phyloP scores from a whole-genome alignment of 2,329 filamentous ascomycete species.

The Penicillium sp. region DNA sequence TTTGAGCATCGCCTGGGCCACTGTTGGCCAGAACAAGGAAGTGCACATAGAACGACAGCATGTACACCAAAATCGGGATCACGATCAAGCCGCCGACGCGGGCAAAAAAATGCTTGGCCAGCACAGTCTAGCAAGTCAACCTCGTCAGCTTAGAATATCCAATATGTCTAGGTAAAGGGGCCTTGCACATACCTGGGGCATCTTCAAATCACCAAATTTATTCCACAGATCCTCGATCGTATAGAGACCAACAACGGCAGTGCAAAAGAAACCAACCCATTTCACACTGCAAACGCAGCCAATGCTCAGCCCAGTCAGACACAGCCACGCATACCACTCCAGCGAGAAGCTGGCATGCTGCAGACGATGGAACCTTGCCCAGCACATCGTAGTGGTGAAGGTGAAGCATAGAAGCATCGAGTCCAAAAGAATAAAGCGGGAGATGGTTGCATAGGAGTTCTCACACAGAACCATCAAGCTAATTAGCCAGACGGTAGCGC shows the following conservation, averaged over 20 bases:
- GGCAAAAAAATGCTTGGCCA: conserved; percentile 71
- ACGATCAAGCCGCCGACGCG: conserved; percentile 82
- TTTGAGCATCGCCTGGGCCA: conserved; percentile 96
- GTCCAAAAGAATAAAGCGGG: conserved; percentile 93
- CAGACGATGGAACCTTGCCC: conserved; percentile 90
- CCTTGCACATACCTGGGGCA: conserved; percentile 71
- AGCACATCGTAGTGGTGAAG: conserved; percentile 95
- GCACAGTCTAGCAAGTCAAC: conserved; percentile 48
- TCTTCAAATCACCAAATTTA: conserved; percentile 91
- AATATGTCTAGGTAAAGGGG: background rate
- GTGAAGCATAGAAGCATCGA: conserved; percentile 99
- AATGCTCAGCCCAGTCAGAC: conserved; percentile 89
- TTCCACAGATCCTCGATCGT: conserved; percentile 95
- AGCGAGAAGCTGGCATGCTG: conserved; percentile 78
- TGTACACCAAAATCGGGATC: conserved; percentile 83
- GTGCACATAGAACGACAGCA: conserved; percentile 91
- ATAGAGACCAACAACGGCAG: conserved; percentile 89
- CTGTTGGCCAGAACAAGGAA: conserved; percentile 90
- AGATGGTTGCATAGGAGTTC: conserved; percentile 99
- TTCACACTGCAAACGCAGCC: conserved; percentile 98
- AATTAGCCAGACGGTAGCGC: conserved; percentile 87
- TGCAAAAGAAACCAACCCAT: conserved; percentile 94
- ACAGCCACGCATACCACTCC: conserved; percentile 92
- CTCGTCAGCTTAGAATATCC: conserved; percentile 2
- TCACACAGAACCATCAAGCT: conserved; percentile 97